These are phyloP conservation scores for Russula earlei DNA, from an alignment of 768 basidiomycete species.

Conservation along the genomic window DNA sequence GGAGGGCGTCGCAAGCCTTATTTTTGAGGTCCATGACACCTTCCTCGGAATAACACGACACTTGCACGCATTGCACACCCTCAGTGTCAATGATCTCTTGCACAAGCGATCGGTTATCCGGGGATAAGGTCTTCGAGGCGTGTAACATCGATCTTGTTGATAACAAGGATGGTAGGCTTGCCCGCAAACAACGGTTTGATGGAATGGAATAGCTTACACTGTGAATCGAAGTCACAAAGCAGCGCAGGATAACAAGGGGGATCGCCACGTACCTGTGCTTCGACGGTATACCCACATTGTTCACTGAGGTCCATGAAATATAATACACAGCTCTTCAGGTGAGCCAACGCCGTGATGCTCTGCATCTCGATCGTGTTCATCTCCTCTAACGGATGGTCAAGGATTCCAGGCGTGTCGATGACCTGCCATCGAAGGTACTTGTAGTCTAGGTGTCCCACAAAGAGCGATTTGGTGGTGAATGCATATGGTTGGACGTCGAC, in stretches of 20 bases:
- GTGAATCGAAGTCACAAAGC: conserved; percentile 3
- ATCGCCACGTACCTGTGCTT: conserved; percentile 67
- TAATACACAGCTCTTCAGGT: conserved; percentile 85
- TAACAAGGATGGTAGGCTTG: conserved; percentile 89
- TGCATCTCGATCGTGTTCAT: conserved; percentile 99
- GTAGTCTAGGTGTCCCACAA: conserved; percentile 98
- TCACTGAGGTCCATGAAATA: conserved; percentile 99
- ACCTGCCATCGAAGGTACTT: conserved; percentile 99
- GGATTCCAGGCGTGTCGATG: conserved; percentile 96
- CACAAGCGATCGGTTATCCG: conserved; percentile 69
- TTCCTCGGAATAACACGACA: conserved; percentile 94
- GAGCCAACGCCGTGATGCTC: conserved; percentile 95
- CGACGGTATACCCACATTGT: conserved; percentile 95
- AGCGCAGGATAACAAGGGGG: not conserved
- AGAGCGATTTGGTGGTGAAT: conserved; percentile 97
- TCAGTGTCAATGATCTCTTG: conserved; percentile 77
- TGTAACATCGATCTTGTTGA: conserved; percentile 96
- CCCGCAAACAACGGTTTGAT: conserved; percentile 95
- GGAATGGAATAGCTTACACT: conserved; percentile 99
- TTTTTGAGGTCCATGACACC: conserved; percentile 97
- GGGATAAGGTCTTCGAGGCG: conserved; percentile 75
- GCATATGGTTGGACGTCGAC: conserved; percentile 99
- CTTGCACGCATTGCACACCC: conserved; percentile 66
- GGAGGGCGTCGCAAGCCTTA: conserved; percentile 88
- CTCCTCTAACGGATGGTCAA: conserved; percentile 97